These are phyloP conservation scores for Kurtzmaniella fragi DNA, from an alignment of 805 yeast genomes.

Conservation along the genomic window DNA sequence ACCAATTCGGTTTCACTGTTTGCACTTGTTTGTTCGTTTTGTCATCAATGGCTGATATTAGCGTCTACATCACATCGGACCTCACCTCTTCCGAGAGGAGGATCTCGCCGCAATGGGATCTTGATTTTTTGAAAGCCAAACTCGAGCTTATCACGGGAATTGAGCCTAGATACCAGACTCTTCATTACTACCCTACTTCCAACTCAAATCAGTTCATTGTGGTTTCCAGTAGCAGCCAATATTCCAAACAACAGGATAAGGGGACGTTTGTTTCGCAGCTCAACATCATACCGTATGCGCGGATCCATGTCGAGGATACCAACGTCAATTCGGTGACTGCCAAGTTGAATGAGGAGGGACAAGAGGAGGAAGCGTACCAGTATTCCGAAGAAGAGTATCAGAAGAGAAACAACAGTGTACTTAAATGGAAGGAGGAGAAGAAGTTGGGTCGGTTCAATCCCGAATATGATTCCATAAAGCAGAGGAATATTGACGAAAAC, in stretches of 20 bases:
- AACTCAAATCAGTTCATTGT: slow-evolving; percentile 31
- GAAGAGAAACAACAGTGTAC: slow-evolving; percentile 54
- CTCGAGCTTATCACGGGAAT: slow-evolving; percentile 75
- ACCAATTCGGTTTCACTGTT: too few relatives aligned
- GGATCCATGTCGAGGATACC: slow-evolving; percentile 56
- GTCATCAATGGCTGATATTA: slow-evolving; percentile 43
- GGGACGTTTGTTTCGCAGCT: slow-evolving; percentile 15
- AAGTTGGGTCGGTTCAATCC: slow-evolving; percentile 73
- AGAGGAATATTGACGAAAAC: slow-evolving; percentile 23
- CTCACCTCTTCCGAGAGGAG: slow-evolving; percentile 68
- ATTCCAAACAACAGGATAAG: slow-evolving; percentile 11
- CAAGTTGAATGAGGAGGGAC: slow-evolving; percentile 19
- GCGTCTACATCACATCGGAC: slow-evolving; percentile 56
- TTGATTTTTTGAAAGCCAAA: slow-evolving; percentile 46
- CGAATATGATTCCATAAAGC: slow-evolving; percentile 24
- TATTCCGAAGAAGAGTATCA: slow-evolving; percentile 59
- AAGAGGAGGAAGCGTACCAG: slow-evolving; percentile 25
- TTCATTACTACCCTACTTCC: slow-evolving; percentile 41
- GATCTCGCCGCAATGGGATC: slow-evolving; percentile 57
- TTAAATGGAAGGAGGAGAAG: slow-evolving; percentile 70
- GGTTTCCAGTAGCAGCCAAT: slow-evolving; percentile 12
- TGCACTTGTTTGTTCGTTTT: too few relatives aligned
- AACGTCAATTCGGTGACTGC: slow-evolving; percentile 49
- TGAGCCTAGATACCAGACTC: slow-evolving; percentile 49
- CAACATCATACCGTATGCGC: slow-evolving; percentile 33